Percentiles rank a stretch among this genome's conserved stretches.
Evolutionary conservation across 2,329 filamentous ascomycete genomes (phyloP).

Genomic region (Penicillium rolfsii): DNA sequence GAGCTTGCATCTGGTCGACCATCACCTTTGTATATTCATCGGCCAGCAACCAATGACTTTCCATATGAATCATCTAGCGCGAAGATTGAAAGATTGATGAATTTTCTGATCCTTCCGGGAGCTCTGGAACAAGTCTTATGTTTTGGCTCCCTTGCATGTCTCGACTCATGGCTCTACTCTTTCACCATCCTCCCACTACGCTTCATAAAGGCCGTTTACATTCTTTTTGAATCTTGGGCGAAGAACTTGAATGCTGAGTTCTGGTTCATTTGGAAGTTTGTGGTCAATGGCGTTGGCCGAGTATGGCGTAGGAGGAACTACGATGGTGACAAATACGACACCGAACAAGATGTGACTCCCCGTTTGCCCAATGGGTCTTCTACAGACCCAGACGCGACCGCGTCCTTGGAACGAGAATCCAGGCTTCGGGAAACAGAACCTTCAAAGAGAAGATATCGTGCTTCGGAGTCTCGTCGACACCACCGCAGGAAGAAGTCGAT

Average conservation of each 20-base stretch:
- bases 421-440: constrained; percentile 25
- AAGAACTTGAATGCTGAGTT: constrained; percentile 72
- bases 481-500: constrained; percentile 78
- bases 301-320: constrained; percentile 67
- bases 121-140: constrained; percentile 82
- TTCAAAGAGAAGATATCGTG: constrained; percentile 33
- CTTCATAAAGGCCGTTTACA: constrained; percentile 77
- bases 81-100: constrained; percentile 88
- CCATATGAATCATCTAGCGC: constrained; percentile 91
- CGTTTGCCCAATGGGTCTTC: constrained; percentile 23
- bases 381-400: constrained; percentile 18
- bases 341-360: constrained; percentile 27
- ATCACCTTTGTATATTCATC: constrained; percentile 66
- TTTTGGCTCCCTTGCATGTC: constrained; percentile 86
- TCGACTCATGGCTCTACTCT: constrained; percentile 95
- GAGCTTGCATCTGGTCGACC: constrained; percentile 64
- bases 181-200: constrained; percentile 93
- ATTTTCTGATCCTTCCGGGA: constrained; percentile 80
- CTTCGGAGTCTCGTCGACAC: constrained; percentile 48
- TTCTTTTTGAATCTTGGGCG: constrained; percentile 78
- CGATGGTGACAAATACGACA: constrained; percentile 21
- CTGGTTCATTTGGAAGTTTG: constrained; percentile 71
- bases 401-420: constrained; percentile 28
- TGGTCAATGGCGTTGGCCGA: constrained; percentile 77
- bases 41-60: constrained; percentile 59